Percentiles rank a stretch among this genome's conserved stretches.
phyloP scores from a whole-genome alignment of 179 eudicot species.

The Silene noctiflora region DNA sequence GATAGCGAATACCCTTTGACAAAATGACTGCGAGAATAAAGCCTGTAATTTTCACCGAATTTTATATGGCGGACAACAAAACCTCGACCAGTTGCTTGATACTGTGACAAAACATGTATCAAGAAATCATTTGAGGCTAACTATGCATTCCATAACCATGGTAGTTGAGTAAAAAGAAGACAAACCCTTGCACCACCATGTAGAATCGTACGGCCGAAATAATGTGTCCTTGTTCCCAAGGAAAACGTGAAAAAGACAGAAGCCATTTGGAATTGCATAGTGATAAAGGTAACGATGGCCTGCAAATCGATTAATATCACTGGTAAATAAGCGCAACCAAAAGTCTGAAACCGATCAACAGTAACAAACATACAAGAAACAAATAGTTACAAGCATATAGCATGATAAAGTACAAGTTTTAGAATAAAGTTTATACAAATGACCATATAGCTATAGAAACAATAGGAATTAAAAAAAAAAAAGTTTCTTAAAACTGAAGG shows the following conservation, averaged over 20 bases:
- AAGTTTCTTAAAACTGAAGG: background rate
- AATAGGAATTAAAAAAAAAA: background rate
- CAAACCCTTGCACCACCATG: constrained; percentile 99
- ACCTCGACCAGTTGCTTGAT: constrained; percentile 98
- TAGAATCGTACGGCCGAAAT: constrained; percentile 96
- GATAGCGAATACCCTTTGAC: constrained; percentile 72
- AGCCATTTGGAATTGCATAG: constrained; percentile 95
- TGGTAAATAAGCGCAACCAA: background rate
- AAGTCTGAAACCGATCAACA: constrained; percentile 14
- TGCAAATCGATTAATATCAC: constrained; percentile 30
- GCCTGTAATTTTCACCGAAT: constrained; percentile 97
- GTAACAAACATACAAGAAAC: background rate
- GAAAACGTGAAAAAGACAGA: constrained; percentile 98
- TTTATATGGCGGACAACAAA: constrained; percentile 95
- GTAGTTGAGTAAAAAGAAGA: constrained; percentile 15
- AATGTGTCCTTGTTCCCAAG: constrained; percentile 92
- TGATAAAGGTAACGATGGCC: constrained; percentile 94
- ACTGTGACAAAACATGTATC: constrained; percentile 40
- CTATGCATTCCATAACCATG: constrained; percentile 3
- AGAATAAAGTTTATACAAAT: background rate
- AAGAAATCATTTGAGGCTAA: background rate
- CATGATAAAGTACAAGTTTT: background rate
- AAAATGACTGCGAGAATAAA: constrained; percentile 98
- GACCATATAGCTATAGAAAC: background rate
- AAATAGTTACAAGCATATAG: too few species aligned